Base-by-base conservation (phyloP, 2,329 filamentous ascomycete species). In the Claviceps sp. region DNA sequence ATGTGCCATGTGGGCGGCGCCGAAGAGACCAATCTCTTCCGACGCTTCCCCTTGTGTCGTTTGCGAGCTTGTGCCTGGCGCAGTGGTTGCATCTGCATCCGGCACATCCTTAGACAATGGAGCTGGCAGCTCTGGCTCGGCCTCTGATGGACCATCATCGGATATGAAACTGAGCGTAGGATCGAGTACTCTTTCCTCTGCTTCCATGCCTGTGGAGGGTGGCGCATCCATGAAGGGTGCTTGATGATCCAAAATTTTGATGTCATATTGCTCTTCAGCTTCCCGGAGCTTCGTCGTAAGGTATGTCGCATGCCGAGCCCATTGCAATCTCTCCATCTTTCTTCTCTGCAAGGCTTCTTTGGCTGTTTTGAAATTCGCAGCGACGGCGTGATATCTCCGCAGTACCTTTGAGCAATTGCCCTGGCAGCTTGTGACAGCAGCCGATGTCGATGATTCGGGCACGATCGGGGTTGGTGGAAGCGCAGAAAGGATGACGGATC, bases 261-360 rank as follows among this genome's bases (percentile, higher is more conserved):
- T 64, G 4, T 59, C 60, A 38, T 65, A 60, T 51, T 68, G 67
- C 37, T 65, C 65, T 54, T 76, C 70, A 10, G 76, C 64, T 24
- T 60, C 63, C 46, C 66, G 65, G 11, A 79, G 65, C 54, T 68
- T 74, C 26, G 62, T 62, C 50, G 74, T 65, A 17, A 78, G 60
- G 13, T 64, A 58, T 22, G 68, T 68, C 5, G 72, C 70, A 51
- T 76, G 72, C 5, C 65, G 61, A 26, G 67, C 64, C 76, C 76
- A 80, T 37, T 60, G 58, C 6, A 73, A 65, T 4, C 69, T 68
- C 24, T 72, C 67, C 1, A 67, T 64, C 30, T 70, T 71, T 47
- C 69, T 68, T 56, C 68, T 71, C 37, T 63, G 60, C 8, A 73
- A 63, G 7, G 66, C 62, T 13, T 65, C 64, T 52, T 68, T 68